Evolutionary conservation across 257 asterid species (phyloP), one percentile per base, ranked within the genome.

Genomic region (Marsdenia floribunda): DNA sequence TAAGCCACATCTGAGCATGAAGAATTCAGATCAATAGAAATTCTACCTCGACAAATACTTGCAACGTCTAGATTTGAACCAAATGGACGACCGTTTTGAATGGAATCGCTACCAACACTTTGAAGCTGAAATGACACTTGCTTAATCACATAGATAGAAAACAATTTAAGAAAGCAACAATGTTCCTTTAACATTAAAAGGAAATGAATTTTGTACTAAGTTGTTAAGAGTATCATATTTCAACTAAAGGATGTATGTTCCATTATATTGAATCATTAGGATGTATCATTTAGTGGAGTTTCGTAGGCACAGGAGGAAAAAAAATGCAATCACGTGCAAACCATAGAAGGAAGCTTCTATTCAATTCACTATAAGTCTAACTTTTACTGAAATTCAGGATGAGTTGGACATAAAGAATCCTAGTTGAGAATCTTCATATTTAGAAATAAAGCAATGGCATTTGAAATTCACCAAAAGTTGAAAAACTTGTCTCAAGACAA

Each of bases 1-100:
- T 79, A 82, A 81, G 87, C 95, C 75, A 83, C 98, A 90, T 94
- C 91, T 90, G 97, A 89, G 91, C 84, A 70, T 72, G 84, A 82
- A 42, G 54, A 71, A 55, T 44, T 70, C 58, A 71, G 86, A 73
- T 92, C 98, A 47, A 82, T 54, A 57, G 95, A 81, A 70, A 79
- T 33, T 81, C 88, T 85, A 49, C 87, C 88, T n/a, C 85, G 88
- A 59, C 82, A 29, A 70, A 86, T 74, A 77, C 87, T 87, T 52
- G 90, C 55, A 47, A 86, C 59, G 77, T 94, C 99, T 86, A 94
- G 73, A 54, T 82, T 67, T 69, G 88, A 72, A 79, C 90, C 91
- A 70, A 79, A 82, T 68, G 81, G 80, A 64, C 85, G 88, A 57
- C 67, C 83, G 73, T 76, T 85, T 71, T 84, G 87, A 79, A 78